Evolutionary conservation across 495 filamentous ascomycete genomes (phyloP).

Genomic region (Clavariopsis aquatica): DNA sequence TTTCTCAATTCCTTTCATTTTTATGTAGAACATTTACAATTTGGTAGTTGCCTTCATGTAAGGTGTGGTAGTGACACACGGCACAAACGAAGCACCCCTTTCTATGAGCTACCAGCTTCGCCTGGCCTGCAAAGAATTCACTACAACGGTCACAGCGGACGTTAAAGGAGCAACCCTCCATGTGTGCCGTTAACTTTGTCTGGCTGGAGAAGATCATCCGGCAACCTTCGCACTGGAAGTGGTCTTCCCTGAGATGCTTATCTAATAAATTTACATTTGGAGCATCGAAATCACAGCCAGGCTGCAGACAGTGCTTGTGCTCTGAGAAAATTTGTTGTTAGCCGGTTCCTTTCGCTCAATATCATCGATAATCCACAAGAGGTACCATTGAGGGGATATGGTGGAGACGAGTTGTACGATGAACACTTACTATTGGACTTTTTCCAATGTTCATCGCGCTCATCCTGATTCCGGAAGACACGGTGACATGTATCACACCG

Average conservation of each 20-base stretch:
- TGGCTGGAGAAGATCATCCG: constrained; percentile 14
- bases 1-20: not conserved
- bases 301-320: constrained; percentile 30
- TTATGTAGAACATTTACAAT: not conserved
- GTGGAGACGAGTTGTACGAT: not conserved
- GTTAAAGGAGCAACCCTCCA: not conserved
- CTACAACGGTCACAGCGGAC: not conserved
- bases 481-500: constrained; percentile 25
- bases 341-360: no score
- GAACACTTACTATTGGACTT: constrained; percentile 14
- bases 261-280: not conserved
- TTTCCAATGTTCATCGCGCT: constrained; percentile 29
- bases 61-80: not conserved
- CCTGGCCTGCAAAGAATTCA: not conserved
- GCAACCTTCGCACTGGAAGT: constrained; percentile 22
- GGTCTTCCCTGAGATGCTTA: constrained; percentile 16
- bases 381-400: no score
- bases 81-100: not conserved
- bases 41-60: not conserved
- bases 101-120: not conserved
- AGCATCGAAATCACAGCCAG: constrained; percentile 28
- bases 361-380: no score
- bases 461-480: constrained; percentile 20
- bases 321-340: not conserved
- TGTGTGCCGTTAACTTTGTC: constrained; percentile 14